Evolutionary conservation across 345 rosid genomes (phyloP).

Genomic region (Eucalyptus sp.): DNA sequence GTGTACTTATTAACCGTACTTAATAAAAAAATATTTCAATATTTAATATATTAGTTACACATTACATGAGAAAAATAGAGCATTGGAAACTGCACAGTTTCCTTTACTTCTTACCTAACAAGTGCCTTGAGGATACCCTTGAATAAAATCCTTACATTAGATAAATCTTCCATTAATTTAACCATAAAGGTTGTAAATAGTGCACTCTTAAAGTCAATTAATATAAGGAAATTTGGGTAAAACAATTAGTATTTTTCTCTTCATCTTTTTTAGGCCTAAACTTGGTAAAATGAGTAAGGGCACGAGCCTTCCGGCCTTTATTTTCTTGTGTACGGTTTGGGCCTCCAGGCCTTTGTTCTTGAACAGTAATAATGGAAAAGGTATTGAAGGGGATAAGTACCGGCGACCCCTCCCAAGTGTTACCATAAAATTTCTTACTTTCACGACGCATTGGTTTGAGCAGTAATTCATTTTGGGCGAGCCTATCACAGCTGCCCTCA

Average conservation of each 20-base stretch:
- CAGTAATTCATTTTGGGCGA: background rate
- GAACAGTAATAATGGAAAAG: background rate
- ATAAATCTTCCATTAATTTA: background rate
- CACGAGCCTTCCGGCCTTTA: background rate
- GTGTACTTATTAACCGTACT: background rate
- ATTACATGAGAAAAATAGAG: background rate
- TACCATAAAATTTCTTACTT: too few relatives aligned
- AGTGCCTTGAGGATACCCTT: background rate
- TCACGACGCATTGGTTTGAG: too few relatives aligned
- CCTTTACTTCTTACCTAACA: background rate
- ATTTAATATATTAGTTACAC: background rate
- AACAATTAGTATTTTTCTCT: background rate
- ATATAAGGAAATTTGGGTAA: background rate
- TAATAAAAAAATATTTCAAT: background rate
- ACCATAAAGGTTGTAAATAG: background rate
- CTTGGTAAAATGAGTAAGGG: background rate
- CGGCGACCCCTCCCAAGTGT: too few relatives aligned
- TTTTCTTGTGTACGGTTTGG: background rate
- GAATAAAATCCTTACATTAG: background rate
- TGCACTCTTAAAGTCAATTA: background rate
- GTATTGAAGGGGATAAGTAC: background rate
- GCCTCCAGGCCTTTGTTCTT: background rate
- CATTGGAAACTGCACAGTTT: background rate
- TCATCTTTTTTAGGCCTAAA: background rate
- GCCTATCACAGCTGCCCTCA: background rate